A percentile compares a stretch with the other conserved stretches of the same genome.
Conservation (phyloP, 2,329 filamentous ascomycete species). For the Malbranchea cinnamomea region DNA sequence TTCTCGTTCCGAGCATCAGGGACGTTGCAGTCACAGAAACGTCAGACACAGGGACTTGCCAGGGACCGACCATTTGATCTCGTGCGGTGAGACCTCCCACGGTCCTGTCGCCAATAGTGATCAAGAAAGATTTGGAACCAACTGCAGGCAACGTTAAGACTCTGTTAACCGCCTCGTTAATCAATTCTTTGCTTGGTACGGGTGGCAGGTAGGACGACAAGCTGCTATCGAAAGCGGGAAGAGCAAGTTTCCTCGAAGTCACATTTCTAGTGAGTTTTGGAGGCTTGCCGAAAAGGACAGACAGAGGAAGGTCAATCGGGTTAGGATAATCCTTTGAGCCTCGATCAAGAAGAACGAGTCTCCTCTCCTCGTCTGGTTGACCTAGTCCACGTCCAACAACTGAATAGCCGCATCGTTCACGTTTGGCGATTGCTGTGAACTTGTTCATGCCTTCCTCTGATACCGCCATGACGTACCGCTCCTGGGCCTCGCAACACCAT, state of each 20-base stretch:
- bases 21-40: slow-evolving; percentile 83
- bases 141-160: slow-evolving; percentile 78
- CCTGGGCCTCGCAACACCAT: slow-evolving; percentile 95
- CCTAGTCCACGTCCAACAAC: slow-evolving; percentile 67
- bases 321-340: slow-evolving; percentile 59
- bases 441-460: slow-evolving; percentile 63
- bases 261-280: slow-evolving; percentile 68
- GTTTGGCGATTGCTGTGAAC: slow-evolving; percentile 52
- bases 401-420: slow-evolving; percentile 86
- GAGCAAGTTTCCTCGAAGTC: slow-evolving; percentile 49
- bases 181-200: slow-evolving; percentile 32
- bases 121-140: slow-evolving; percentile 93
- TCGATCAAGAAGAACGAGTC: slow-evolving; percentile 65
- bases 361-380: slow-evolving; percentile 50
- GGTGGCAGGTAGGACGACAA: slow-evolving; percentile 53
- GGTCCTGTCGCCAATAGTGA: slow-evolving; percentile 87
- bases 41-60: slow-evolving; percentile 89
- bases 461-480: slow-evolving; percentile 85
- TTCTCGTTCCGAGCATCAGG: slow-evolving; percentile 54
- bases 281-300: slow-evolving; percentile 73
- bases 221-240: slow-evolving; percentile 61
- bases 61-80: slow-evolving; percentile 92
- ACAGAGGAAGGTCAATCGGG: slow-evolving; percentile 81
- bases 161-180: slow-evolving; percentile 59
- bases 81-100: slow-evolving; percentile 78